phyloP scores from a whole-genome alignment of 352 stramenopile species.

The Albugo candida region DNA sequence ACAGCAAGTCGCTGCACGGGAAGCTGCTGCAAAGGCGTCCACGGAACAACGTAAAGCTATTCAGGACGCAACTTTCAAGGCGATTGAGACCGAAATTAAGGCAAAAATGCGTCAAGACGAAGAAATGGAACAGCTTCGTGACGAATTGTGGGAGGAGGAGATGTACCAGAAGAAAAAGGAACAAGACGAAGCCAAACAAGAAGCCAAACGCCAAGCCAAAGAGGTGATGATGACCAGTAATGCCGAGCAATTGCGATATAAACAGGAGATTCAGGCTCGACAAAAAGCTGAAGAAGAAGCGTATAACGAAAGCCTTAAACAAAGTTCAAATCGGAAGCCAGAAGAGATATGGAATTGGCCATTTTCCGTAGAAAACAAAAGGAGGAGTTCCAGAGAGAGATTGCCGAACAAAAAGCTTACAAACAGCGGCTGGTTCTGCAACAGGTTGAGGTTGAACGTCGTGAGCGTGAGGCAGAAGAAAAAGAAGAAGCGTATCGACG shows the following conservation, averaged over 20 bases:
- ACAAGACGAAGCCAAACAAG: conserved; percentile 50
- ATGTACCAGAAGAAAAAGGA: conserved; percentile 47
- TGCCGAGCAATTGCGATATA: conserved; percentile 33
- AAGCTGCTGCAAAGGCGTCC: conserved; percentile 31
- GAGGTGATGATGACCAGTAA: conserved; percentile 80
- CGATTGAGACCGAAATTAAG: conserved; percentile 73
- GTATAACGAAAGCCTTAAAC: conserved; percentile 45
- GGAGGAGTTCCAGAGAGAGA: conserved; percentile 45
- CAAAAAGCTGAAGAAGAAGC: conserved; percentile 43
- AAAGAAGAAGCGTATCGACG: conserved; percentile 65
- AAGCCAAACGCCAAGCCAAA: conserved; percentile 43
- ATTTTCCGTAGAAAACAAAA: conserved; percentile 36
- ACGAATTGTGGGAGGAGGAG: conserved; percentile 87
- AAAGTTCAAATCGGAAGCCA: conserved; percentile 39
- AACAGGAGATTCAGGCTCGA: conserved; percentile 27
- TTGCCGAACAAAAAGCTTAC: conserved; percentile 25
- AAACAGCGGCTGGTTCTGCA: conserved; percentile 59
- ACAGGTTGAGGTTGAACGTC: conserved; percentile 57
- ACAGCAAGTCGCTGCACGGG: conserved; percentile 21
- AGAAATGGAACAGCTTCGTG: conserved; percentile 70
- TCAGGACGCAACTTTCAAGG: conserved; percentile 46
- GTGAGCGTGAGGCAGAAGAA: conserved; percentile 34
- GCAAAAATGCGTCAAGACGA: conserved; percentile 63
- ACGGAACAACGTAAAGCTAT: conserved; percentile 43
- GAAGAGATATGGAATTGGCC: conserved; percentile 39